Conservation (phyloP, 495 filamentous ascomycete genomes). For the Neurospora sp. region DNA sequence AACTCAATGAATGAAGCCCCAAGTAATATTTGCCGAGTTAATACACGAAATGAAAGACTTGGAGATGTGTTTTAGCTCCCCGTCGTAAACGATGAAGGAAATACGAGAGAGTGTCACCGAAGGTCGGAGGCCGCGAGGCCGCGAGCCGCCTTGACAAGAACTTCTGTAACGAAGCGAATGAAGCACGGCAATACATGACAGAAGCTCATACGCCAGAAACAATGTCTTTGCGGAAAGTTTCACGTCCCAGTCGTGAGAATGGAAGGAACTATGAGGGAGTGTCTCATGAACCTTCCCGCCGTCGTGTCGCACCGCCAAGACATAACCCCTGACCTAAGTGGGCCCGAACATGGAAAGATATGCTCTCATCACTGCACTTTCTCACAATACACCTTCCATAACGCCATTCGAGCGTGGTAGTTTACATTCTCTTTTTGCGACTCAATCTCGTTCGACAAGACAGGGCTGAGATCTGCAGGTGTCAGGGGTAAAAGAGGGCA, state of each 20-base stretch:
- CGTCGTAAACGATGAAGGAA: neutral
- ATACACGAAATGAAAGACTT: rapidly evolving
- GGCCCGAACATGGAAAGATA: neutral
- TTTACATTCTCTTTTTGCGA: neutral
- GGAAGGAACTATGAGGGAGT: neutral
- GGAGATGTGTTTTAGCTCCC: rapidly evolving
- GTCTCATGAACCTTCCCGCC: neutral
- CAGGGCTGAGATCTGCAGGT: neutral
- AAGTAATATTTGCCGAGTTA: rapidly evolving
- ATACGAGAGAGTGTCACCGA: neutral
- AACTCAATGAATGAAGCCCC: neutral
- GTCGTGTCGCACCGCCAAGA: neutral
- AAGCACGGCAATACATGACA: neutral
- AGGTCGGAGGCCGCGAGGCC: neutral
- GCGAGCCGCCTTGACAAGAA: neutral
- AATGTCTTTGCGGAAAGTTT: rapidly evolving
- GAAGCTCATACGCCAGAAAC: rapidly evolving
- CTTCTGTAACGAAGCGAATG: neutral
- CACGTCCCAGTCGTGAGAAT: neutral
- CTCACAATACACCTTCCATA: neutral
- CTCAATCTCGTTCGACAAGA: neutral
- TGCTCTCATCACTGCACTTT: neutral
- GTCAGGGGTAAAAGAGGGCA: neutral
- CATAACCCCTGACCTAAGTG: neutral
- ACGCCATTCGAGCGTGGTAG: neutral